Evolutionary conservation across 2,329 filamentous ascomycete species (phyloP).

Genomic region (Fusarium floridanum): DNA sequence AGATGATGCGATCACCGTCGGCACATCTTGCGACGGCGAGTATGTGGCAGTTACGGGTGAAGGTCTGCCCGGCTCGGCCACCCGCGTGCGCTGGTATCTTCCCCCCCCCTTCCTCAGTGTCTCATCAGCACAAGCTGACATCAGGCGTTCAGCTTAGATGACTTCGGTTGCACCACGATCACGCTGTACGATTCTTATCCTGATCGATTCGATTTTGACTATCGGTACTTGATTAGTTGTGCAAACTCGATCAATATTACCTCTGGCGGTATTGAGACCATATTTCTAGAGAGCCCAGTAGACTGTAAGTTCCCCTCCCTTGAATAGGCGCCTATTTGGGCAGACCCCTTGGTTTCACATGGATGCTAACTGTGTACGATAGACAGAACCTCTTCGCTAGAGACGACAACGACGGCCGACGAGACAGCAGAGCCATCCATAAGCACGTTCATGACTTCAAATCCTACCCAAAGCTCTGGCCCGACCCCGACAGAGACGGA

Average conservation of each 20-base stretch:
- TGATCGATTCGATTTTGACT: too few relatives aligned
- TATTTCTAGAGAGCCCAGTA: background rate
- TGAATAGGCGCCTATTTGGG: background rate
- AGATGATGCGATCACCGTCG: too few relatives aligned
- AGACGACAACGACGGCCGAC: background rate
- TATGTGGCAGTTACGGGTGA: too few relatives aligned
- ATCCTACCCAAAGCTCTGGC: background rate
- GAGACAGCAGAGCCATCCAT: background rate
- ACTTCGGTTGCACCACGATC: too few relatives aligned
- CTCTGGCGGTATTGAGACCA: background rate
- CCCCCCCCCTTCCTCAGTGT: too few relatives aligned
- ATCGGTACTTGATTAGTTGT: background rate
- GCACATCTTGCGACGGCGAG: too few relatives aligned
- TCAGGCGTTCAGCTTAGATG: too few relatives aligned
- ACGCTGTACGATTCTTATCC: too few relatives aligned
- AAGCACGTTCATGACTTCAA: background rate
- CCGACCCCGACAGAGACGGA: background rate
- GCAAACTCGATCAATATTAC: background rate
- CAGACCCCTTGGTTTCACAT: background rate
- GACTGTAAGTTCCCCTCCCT: background rate
- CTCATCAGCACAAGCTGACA: too few relatives aligned
- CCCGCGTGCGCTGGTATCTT: too few relatives aligned
- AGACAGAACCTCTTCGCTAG: background rate
- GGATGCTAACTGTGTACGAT: background rate
- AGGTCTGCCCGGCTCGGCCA: too few relatives aligned